phyloP scores from a whole-genome alignment of 1,284 basidiomycete species.

The Sanghuangporus weigelae region DNA sequence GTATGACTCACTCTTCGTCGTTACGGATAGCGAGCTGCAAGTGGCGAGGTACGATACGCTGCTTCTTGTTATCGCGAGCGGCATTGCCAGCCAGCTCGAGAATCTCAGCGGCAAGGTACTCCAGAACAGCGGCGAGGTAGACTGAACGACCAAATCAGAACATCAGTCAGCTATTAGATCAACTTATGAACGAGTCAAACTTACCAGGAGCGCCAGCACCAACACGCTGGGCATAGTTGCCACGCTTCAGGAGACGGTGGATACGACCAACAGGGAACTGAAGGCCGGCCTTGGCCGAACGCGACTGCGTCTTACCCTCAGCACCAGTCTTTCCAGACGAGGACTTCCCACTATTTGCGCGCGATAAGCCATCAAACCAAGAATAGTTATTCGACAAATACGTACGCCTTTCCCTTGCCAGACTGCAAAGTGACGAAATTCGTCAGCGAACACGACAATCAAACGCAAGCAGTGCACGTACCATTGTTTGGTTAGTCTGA shows the following conservation, averaged over 20 bases:
- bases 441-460: not conserved
- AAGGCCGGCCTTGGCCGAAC: conserved; percentile 74
- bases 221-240: conserved; percentile 72
- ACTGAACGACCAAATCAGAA: conserved; percentile 37
- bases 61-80: conserved; percentile 70
- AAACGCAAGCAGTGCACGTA: conserved; percentile 17
- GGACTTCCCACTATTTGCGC: conserved; percentile 42
- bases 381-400: not conserved
- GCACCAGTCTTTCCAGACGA: conserved; percentile 51
- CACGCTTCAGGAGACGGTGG: conserved; percentile 77
- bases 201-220: conserved; percentile 69
- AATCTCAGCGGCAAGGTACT: conserved; percentile 85
- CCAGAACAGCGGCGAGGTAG: conserved; percentile 81
- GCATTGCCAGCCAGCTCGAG: conserved; percentile 87
- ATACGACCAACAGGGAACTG: conserved; percentile 89
- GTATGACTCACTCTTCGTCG: conserved; percentile 60
- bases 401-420: conserved; percentile 22
- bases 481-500: conserved; percentile 17
- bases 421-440: conserved; percentile 13
- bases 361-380: not conserved
- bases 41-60: conserved; percentile 81
- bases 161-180: not conserved
- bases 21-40: conserved; percentile 83
- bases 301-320: conserved; percentile 51
- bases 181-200: conserved; percentile 23